Conservation (phyloP, 768 basidiomycete species). For the Russula ochroleuca region DNA sequence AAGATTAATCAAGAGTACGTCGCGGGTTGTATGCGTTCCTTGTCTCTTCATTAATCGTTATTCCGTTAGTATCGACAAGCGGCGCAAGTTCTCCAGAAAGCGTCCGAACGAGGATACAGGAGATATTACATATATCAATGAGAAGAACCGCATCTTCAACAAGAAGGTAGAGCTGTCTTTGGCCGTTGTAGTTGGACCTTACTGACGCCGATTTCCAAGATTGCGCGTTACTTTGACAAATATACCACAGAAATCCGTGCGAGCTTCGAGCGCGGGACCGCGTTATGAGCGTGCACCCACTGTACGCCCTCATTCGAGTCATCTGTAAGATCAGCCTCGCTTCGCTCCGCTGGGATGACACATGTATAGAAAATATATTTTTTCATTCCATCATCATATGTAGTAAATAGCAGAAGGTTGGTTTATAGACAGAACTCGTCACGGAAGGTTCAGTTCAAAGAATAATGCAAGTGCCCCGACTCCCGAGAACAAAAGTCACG, state of each 20-base stretch:
- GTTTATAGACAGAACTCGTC: too few species aligned
- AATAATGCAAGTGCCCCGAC: too few species aligned
- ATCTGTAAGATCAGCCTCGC: too few species aligned
- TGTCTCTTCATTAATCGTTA: not conserved
- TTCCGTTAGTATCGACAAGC: constrained; percentile 72
- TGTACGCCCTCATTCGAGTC: not conserved
- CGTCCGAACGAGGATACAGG: constrained; percentile 87
- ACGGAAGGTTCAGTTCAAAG: too few species aligned
- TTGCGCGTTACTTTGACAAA: constrained; percentile 93
- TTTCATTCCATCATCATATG: too few species aligned
- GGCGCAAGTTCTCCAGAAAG: constrained; percentile 86
- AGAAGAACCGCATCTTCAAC: constrained; percentile 96
- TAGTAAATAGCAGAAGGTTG: too few species aligned
- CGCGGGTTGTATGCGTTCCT: constrained; percentile 9
- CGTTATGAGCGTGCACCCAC: constrained; percentile 46
- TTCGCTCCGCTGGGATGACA: too few species aligned
- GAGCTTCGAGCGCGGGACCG: constrained; percentile 96
- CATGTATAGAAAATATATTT: too few species aligned
- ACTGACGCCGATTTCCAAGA: constrained; percentile 42
- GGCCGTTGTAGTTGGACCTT: not conserved
- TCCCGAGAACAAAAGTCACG: not conserved
- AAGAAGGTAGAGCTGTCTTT: constrained; percentile 62
- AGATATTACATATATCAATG: constrained; percentile 99
- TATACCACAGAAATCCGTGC: constrained; percentile 95
- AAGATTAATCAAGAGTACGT: constrained; percentile 94